Evolutionary conservation across 345 rosid species (phyloP).

Genomic region (Arabis alpina): DNA sequence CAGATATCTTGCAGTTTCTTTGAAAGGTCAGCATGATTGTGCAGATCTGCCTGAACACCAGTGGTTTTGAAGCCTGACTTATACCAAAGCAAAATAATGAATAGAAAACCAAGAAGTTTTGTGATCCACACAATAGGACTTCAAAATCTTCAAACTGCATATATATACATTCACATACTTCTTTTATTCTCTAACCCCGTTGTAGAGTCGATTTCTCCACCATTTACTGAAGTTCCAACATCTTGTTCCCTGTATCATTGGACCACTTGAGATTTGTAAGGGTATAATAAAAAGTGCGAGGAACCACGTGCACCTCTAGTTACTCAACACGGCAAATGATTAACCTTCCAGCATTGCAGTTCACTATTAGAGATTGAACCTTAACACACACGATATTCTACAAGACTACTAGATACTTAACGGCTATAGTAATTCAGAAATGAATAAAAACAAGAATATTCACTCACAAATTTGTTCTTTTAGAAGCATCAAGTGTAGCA

Average conservation of each 20-base stretch:
- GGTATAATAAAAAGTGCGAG: neutral
- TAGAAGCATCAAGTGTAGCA: constrained; percentile 27
- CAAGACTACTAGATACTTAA: constrained; percentile 22
- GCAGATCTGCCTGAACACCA: constrained; percentile 71
- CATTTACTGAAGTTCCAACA: constrained; percentile 31
- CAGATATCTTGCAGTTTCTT: constrained; percentile 66
- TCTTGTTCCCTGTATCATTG: constrained; percentile 47
- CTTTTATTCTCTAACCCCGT: constrained; percentile 35
- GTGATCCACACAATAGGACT: neutral
- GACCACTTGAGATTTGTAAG: constrained; percentile 4
- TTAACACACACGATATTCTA: neutral
- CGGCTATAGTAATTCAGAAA: constrained; percentile 1
- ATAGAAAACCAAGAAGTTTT: neutral
- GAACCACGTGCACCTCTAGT: neutral
- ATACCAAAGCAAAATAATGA: constrained; percentile 38
- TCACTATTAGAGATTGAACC: neutral
- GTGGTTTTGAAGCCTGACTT: constrained; percentile 55
- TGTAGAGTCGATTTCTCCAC: constrained; percentile 38
- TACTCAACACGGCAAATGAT: neutral
- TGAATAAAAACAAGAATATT: neutral
- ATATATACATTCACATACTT: constrained; percentile 36
- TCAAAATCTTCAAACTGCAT: constrained; percentile 28
- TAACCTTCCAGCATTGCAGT: constrained; percentile 15
- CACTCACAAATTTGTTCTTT: constrained; percentile 47
- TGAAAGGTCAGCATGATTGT: constrained; percentile 46